phyloP scores from a whole-genome alignment of 768 basidiomycete species.

The Ephemerocybe angulata region DNA sequence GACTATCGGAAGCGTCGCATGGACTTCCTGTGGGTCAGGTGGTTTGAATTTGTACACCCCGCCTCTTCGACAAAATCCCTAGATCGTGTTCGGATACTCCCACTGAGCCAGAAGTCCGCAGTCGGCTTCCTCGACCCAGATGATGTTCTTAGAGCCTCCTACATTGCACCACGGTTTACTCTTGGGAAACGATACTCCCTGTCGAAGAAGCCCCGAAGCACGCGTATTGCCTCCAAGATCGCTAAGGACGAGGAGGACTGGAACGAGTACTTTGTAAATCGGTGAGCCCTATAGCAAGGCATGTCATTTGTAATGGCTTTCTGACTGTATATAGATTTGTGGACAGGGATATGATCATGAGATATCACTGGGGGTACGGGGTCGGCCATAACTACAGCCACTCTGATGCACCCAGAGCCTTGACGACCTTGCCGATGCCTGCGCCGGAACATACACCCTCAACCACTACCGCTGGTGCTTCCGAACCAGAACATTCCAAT shows the following conservation, averaged over 20 bases:
- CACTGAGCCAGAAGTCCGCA: conserved; percentile 17
- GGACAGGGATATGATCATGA: conserved; percentile 1
- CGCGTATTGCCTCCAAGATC: neutral
- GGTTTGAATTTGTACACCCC: neutral
- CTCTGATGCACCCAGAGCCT: neutral
- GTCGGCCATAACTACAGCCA: neutral
- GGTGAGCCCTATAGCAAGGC: conserved; percentile 21
- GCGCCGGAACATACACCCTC: neutral
- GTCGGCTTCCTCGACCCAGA: conserved; percentile 34
- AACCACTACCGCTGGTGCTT: neutral
- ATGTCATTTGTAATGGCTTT: neutral
- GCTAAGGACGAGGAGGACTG: conserved; percentile 14
- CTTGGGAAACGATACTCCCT: conserved; percentile 12
- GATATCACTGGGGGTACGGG: neutral
- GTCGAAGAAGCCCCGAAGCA: conserved; percentile 12
- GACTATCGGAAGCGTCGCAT: neutral
- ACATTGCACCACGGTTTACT: conserved; percentile 31
- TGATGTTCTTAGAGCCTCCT: conserved; percentile 28
- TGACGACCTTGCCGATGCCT: neutral
- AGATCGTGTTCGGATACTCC: conserved; percentile 32
- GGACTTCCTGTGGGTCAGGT: neutral
- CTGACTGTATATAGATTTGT: neutral
- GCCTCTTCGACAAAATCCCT: conserved; percentile 31
- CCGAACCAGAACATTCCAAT: neutral
- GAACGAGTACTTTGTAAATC: conserved; percentile 30